Evolutionary conservation across 805 yeast species (phyloP).

Genomic region (Candida piceae): DNA sequence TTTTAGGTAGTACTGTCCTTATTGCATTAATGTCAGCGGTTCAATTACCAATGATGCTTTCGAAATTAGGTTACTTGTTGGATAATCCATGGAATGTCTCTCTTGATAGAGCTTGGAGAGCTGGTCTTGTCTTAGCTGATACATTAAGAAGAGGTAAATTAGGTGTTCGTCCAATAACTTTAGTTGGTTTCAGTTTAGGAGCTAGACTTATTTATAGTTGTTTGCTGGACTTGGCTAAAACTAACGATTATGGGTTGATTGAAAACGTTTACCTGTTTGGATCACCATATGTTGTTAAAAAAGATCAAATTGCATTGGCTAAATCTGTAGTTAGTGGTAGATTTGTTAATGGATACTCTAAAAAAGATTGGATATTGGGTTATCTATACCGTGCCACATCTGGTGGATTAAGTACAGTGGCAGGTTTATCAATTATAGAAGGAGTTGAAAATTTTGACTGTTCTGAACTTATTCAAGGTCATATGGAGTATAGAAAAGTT

Average conservation of each 20-base stretch:
- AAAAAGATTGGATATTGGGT: constrained; percentile 94
- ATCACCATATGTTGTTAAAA: constrained; percentile 75
- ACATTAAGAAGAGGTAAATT: constrained; percentile 80
- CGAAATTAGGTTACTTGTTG: constrained; percentile 81
- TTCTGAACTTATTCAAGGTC: constrained; percentile 85
- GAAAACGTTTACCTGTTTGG: constrained; percentile 89
- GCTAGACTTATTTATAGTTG: constrained; percentile 91
- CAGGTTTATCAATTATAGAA: constrained; percentile 79
- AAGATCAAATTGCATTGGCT: constrained; percentile 72
- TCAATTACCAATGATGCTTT: constrained; percentile 86
- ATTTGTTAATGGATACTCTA: constrained; percentile 85
- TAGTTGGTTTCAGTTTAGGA: constrained; percentile 92
- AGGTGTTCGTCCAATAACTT: constrained; percentile 87
- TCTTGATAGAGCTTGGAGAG: constrained; percentile 94
- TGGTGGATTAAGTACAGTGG: constrained; percentile 89
- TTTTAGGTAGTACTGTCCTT: constrained; percentile 84
- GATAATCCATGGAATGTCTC: constrained; percentile 99
- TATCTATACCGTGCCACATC: constrained; percentile 92
- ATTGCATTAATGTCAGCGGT: constrained; percentile 89
- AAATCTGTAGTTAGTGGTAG: constrained; percentile 85
- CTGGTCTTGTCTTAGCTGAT: constrained; percentile 88
- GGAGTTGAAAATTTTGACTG: constrained; percentile 83
- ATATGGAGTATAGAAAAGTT: constrained; percentile 93
- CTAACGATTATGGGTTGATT: constrained; percentile 81
- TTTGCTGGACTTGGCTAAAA: constrained; percentile 73